Evolutionary conservation across 306 rosid species (phyloP).

Genomic region (Adenanthera pavonina): DNA sequence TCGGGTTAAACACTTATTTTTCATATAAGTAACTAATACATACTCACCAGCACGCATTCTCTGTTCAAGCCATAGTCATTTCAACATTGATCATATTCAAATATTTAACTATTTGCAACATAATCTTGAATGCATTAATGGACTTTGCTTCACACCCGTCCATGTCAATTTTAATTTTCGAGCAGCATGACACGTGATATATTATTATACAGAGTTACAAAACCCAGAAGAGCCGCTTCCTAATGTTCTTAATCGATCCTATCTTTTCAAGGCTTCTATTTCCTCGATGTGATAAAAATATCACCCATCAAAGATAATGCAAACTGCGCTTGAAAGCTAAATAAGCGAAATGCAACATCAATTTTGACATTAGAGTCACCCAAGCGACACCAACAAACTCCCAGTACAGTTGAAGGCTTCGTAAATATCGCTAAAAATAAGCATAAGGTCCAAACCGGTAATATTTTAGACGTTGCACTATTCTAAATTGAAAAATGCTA

Average conservation of each 20-base stretch:
- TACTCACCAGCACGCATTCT: neutral
- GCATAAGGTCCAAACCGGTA: neutral
- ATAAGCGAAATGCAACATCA: neutral
- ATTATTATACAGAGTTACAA: constrained; percentile 2
- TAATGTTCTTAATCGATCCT: neutral
- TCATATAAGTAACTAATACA: constrained; percentile 1
- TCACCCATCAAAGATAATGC: neutral
- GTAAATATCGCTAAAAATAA: neutral
- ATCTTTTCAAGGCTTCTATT: constrained; percentile 20
- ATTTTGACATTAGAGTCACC: constrained; percentile 22
- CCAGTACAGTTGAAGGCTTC: constrained; percentile 1
- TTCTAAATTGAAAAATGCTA: neutral
- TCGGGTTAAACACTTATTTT: neutral
- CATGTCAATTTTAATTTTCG: neutral
- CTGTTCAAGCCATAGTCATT: constrained; percentile 22
- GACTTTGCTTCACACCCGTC: constrained; percentile 19
- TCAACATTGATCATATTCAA: constrained; percentile 17
- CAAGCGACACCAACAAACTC: constrained; percentile 2
- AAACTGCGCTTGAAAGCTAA: constrained; percentile 9
- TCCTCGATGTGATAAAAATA: neutral
- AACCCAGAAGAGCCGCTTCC: neutral
- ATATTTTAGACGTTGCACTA: neutral
- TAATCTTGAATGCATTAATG: neutral
- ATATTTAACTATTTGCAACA: neutral
- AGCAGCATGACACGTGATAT: neutral